Conservation (phyloP, 192 early-diverging fungal genomes). For the Backusella mclennaniae region DNA sequence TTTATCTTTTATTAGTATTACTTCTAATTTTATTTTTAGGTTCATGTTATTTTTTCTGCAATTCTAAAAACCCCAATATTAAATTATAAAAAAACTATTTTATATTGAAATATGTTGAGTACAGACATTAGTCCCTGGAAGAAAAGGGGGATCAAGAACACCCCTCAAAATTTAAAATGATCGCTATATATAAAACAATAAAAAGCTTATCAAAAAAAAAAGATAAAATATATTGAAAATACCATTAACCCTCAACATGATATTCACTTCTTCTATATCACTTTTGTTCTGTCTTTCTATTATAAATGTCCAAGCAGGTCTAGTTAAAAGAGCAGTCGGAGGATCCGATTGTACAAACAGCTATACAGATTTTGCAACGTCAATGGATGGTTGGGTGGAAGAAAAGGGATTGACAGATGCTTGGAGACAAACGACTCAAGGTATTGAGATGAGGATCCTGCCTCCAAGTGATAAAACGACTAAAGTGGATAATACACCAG, state of each 20-base stretch:
- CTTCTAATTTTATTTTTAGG: neutral
- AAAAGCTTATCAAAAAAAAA: neutral
- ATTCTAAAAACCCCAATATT: neutral
- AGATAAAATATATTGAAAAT: neutral
- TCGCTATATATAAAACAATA: neutral
- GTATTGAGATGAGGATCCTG: constrained; percentile 4
- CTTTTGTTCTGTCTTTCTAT: neutral
- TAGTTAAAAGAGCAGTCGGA: neutral
- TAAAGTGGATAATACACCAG: neutral
- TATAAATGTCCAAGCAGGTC: neutral
- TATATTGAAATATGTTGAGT: constrained; percentile 6
- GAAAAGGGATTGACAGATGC: neutral
- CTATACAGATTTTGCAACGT: neutral
- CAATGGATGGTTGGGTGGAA: constrained; percentile 3
- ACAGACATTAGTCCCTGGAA: neutral
- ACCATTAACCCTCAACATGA: neutral
- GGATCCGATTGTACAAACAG: neutral
- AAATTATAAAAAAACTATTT: neutral
- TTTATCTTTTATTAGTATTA: neutral
- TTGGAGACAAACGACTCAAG: neutral
- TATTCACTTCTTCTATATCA: neutral
- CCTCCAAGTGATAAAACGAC: constrained; percentile 6
- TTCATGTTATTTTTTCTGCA: neutral
- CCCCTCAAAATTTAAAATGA: neutral
- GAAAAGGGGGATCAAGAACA: neutral